Base-by-base conservation (phyloP, 441 rosid genomes). In the Capsella rubella region DNA sequence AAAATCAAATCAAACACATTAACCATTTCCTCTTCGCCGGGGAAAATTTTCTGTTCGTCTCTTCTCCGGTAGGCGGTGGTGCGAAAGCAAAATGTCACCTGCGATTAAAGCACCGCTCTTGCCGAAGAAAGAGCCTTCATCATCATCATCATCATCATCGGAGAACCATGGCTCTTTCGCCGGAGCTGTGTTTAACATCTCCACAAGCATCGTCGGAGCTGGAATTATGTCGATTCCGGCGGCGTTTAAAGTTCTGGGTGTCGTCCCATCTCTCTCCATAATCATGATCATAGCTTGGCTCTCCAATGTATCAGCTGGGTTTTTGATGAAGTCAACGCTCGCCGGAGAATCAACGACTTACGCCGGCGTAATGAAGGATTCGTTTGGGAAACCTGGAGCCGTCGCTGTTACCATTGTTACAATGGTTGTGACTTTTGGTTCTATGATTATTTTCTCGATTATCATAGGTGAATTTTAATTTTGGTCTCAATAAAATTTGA, bases 221-320 rank as follows among this genome's bases (percentile, higher is more conserved):
- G 97, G 97, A 7, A 94, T 92, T 15, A 94, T 94, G 99, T 86
- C 99, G 2, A 85, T 92, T 31, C 97, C 99, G 2, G 97, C 91
- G 8, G 88, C 99, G 1, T 60, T 89, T 5, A 92, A 83, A 81
- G 95, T 92, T 21, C 81, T 94, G 0, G 98, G 98, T 2, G 85
- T 88, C 0, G 67, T 89, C 29, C 97, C 97, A 15, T 93, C 95
- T 25, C 77, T 94, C 2, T 34, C 72, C 53, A 61, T 90, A 52
- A 91, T 91, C 12, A 43, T 72, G 32, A 52, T 76, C 31, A 76
- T 94, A 11, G 96, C 90, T 5, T 90, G 89, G 85, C 90, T 91
- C 16, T 85, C 87, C 0, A 84, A 86, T 28, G 55, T 87, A 18
- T 91, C 98, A 0, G 93, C 86, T 21, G 93, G 84, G 59, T 81